Conservation (phyloP, 2,329 filamentous ascomycete genomes). For the Fusarium euwallaceae region DNA sequence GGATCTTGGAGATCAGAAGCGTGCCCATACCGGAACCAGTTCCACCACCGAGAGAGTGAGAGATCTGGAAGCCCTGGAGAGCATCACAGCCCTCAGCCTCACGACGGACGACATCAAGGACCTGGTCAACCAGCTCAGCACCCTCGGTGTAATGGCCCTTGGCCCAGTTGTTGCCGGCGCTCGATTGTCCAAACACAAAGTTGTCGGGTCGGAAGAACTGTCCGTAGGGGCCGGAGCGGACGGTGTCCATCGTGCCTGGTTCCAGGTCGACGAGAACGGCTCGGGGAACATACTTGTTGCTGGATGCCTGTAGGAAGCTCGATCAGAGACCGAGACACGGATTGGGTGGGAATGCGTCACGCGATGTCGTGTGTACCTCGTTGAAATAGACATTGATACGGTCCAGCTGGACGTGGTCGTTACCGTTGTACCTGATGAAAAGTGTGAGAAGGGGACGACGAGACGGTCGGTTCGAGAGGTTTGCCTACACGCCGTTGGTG, state of each 20-base stretch:
- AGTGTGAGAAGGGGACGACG: background rate
- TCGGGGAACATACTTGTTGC: constrained; percentile 1
- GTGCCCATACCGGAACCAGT: background rate
- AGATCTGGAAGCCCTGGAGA: constrained; percentile 4
- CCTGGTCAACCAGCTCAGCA: constrained; percentile 5
- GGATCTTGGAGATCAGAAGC: constrained; percentile 3
- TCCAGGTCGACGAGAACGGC: constrained; percentile 1
- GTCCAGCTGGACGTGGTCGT: constrained; percentile 2
- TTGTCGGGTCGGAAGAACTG: constrained; percentile 4
- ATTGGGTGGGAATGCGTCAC: background rate
- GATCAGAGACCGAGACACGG: background rate
- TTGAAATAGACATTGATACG: constrained; percentile 6
- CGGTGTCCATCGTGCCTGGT: background rate
- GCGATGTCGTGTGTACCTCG: background rate
- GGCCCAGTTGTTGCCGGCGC: constrained; percentile 4
- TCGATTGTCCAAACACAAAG: constrained; percentile 4
- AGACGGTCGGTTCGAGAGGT: background rate
- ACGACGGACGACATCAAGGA: background rate
- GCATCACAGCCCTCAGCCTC: constrained; percentile 1
- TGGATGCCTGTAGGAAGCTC: constrained; percentile 3
- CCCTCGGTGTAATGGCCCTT: constrained; percentile 5
- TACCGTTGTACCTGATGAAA: background rate
- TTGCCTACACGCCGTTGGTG: constrained; percentile 1
- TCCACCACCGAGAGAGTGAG: background rate
- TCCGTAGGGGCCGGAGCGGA: background rate